Conservation (phyloP, 768 basidiomycete genomes). For the Tulasnella sp. region DNA sequence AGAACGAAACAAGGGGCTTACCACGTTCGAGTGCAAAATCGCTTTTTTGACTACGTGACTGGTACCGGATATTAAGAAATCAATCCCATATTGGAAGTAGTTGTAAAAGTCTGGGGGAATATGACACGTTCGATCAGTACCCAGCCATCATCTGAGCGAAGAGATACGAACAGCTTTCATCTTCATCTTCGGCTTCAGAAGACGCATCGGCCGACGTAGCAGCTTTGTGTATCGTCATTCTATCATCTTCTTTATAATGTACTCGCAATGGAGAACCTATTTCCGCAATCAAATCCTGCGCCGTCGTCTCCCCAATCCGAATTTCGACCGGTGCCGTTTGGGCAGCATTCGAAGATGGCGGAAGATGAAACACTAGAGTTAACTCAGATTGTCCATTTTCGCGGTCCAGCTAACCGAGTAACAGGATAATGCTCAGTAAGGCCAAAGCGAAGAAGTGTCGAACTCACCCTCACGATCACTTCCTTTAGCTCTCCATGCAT, state of each 20-base stretch:
- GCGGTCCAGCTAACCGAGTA: slow-evolving; percentile 45
- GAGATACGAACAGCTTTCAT: slow-evolving; percentile 29
- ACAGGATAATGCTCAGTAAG: slow-evolving; percentile 3
- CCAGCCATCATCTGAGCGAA: slow-evolving; percentile 29
- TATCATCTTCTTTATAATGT: slow-evolving; percentile 80
- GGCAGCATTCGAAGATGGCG: slow-evolving; percentile 27
- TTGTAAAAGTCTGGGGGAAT: slow-evolving; percentile 65
- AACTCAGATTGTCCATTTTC: slow-evolving; percentile 32
- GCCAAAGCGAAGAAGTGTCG: neutral
- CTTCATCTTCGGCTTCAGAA: slow-evolving; percentile 28
- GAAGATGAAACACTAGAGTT: slow-evolving; percentile 53
- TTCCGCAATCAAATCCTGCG: slow-evolving; percentile 68
- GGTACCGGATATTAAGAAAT: slow-evolving; percentile 65
- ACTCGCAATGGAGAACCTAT: slow-evolving; percentile 64
- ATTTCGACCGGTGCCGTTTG: slow-evolving; percentile 38
- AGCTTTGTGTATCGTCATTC: slow-evolving; percentile 71
- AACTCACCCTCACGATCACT: slow-evolving; percentile 32
- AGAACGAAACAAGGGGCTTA: slow-evolving; percentile 29
- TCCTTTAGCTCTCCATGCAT: slow-evolving; percentile 63
- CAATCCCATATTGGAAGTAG: slow-evolving; percentile 84
- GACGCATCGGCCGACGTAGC: slow-evolving; percentile 16
- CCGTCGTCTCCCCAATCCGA: slow-evolving; percentile 59
- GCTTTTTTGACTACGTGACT: slow-evolving; percentile 73
- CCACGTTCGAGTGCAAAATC: slow-evolving; percentile 76
- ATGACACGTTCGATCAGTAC: slow-evolving; percentile 6